These are phyloP conservation scores for Chrysoporthe austroafricana DNA, from an alignment of 2,329 filamentous ascomycete species.

Conservation along the genomic window DNA sequence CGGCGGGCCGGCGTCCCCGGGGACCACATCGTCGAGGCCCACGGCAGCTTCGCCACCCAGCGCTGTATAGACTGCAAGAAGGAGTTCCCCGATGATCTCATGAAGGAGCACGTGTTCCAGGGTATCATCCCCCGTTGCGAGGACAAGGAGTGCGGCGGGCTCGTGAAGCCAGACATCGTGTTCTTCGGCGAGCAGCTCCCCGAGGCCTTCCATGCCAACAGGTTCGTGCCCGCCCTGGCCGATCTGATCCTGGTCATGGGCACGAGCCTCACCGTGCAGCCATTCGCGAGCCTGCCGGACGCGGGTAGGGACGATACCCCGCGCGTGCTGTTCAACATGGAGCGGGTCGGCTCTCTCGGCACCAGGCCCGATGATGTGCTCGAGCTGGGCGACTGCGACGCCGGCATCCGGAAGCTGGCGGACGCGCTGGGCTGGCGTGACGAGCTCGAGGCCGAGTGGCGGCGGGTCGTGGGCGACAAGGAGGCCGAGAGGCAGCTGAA, in stretches of 20 bases:
- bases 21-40: constrained; percentile 86
- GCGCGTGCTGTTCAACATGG: constrained; percentile 84
- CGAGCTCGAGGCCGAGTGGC: constrained; percentile 80
- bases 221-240: constrained; percentile 49
- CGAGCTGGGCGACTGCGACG: constrained; percentile 80
- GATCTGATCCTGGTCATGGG: constrained; percentile 62
- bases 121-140: constrained; percentile 74
- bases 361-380: constrained; percentile 82
- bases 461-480: constrained; percentile 64
- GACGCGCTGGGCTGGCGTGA: constrained; percentile 81
- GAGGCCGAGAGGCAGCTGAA: constrained; percentile 56
- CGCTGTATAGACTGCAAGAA: constrained; percentile 86
- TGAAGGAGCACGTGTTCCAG: constrained; percentile 69
- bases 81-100: constrained; percentile 72
- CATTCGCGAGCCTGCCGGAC: constrained; percentile 81
- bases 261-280: constrained; percentile 84
- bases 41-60: constrained; percentile 92
- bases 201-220: constrained; percentile 63
- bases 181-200: constrained; percentile 79
- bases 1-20: constrained; percentile 80
- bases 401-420: constrained; percentile 77
- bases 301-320: constrained; percentile 66
- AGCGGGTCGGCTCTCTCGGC: constrained; percentile 80
- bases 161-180: constrained; percentile 93
- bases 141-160: constrained; percentile 65